Base-by-base conservation (phyloP, 345 rosid genomes). In the Iberis pinnata region DNA sequence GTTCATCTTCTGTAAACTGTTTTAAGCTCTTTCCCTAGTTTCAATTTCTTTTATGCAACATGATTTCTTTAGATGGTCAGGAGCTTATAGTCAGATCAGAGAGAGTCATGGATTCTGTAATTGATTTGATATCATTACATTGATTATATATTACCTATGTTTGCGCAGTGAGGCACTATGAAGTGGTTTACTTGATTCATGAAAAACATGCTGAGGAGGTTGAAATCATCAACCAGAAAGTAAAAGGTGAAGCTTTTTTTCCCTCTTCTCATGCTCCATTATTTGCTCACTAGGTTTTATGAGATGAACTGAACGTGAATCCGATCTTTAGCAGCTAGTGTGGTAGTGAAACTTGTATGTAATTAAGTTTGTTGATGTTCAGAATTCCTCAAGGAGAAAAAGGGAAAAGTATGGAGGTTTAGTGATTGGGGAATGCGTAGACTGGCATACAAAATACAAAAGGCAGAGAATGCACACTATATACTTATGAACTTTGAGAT, bases 351-450 rank as follows among this genome's bases (percentile, higher is more conserved):
- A 51, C 39, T 29, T 36, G 27, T 17, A 6, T 63, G 25, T 37
- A 16, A 42, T 17, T 39, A 43, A 10, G 43, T 35, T 49, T 56
- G 33, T 49, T 56, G 58, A 5, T 56, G 22, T 43, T 56, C 73
- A 86, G 98, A 73, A 31, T 89, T 84, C 49, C 12, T 89, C n/a
- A 77, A 63, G 70, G 92, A 84, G 79, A 84, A 87, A 79, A 84
- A 71, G 56, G 98, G 95, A 45, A 82, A 25, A 71, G 52, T 89
- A 13, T 89, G 94, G 95, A 86, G 96, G 73, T 45, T 80, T 55
- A 88, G 75, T 56, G 95, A 90, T 43, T 90, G 98, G 96, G 96
- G 98, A 1, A 79, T 90, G 58, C 84, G 98, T 14, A 79, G 81
- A 64, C 75, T 89, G 3, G 94, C 95, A 8, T 84, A 90, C 80